Conservation (phyloP, 352 stramenopile genomes). For the Hyaloperonospora brassicae region DNA sequence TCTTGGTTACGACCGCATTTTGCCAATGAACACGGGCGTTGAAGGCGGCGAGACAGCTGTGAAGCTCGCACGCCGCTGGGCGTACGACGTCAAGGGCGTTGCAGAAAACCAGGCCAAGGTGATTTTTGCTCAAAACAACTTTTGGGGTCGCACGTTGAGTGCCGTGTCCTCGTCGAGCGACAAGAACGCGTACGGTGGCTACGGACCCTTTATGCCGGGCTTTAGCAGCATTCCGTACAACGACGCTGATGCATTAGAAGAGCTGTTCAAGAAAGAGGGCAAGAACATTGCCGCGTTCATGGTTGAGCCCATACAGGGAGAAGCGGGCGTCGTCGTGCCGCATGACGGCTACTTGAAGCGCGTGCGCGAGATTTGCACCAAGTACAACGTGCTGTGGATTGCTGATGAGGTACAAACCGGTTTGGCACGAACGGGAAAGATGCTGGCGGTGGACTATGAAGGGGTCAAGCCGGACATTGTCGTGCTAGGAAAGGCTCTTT, state of each 20-base stretch:
- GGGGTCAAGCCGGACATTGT: constrained; percentile 96
- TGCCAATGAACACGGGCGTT: constrained; percentile 99
- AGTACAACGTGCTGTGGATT: constrained; percentile 99
- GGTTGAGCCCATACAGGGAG: constrained; percentile 99
- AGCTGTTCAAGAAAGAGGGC: constrained; percentile 66
- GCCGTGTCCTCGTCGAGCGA: constrained; percentile 95
- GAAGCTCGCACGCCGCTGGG: constrained; percentile 94
- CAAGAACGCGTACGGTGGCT: constrained; percentile 76
- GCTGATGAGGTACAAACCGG: constrained; percentile 98
- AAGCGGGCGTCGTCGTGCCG: constrained; percentile 97
- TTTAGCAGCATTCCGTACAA: constrained; percentile 92
- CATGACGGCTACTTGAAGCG: constrained; percentile 93
- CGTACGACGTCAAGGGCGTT: constrained; percentile 97
- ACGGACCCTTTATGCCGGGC: constrained; percentile 97
- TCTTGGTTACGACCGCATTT: constrained; percentile 95
- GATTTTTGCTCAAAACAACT: constrained; percentile 97
- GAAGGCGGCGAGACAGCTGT: constrained; percentile 98
- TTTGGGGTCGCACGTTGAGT: constrained; percentile 97
- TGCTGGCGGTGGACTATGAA: constrained; percentile 95
- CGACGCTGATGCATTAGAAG: constrained; percentile 85
- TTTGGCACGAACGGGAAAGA: constrained; percentile 93
- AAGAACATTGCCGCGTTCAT: constrained; percentile 96
- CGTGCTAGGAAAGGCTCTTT: constrained; percentile 94
- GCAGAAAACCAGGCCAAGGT: constrained; percentile 86
- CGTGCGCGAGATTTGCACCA: constrained; percentile 88